Base-by-base conservation (phyloP, 2,329 filamentous ascomycete species). In the Periconia sp. region DNA sequence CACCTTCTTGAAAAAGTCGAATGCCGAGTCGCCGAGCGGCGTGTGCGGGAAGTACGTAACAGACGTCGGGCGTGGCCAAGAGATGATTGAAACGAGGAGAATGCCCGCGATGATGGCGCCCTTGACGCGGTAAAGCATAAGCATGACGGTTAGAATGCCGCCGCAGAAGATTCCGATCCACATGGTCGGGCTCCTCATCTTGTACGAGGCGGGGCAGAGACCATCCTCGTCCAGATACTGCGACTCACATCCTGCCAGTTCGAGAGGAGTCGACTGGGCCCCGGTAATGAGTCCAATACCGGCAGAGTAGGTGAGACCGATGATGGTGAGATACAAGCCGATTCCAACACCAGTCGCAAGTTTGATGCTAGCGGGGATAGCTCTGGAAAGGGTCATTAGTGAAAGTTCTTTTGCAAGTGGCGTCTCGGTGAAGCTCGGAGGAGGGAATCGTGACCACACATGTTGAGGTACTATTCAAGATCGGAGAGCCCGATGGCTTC, bases 81-180 rank as follows among this genome's bases (percentile, higher is more conserved):
- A 95, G 68, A 94, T 90, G 70, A 95, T 86, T 51, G 86, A 90
- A 43, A 95, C 89, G 18, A 95, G 81, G 18, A 92, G 68, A 52
- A 95, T 94, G 25, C 90, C 90, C 24, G 83, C 80, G 58, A 95
- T 91, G 59, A 95, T 87, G 43, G 90, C 90, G 44, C 89, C 89
- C 73, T 92, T 92, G 69, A 95, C 83, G 15, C 89, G 85, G 69
- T 90, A 95, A 76, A 92, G 81, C 85, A 92, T 88, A 40, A 95
- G 74, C 52, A 94, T 73, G 22, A 86, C 85, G 1, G 89, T 95
- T 35, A 95, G 73, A 51, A 95, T 79, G 47, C 89, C 89, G 30
- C 89, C 89, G 56, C 87, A 88, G 76, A 95, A 94, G 57, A 95
- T 91, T 25, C 89, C 90, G 37, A 95, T 79, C 90, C 90, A 95